Conservation (phyloP, 139 green algal species). For the Chlamydomonas urium region DNA sequence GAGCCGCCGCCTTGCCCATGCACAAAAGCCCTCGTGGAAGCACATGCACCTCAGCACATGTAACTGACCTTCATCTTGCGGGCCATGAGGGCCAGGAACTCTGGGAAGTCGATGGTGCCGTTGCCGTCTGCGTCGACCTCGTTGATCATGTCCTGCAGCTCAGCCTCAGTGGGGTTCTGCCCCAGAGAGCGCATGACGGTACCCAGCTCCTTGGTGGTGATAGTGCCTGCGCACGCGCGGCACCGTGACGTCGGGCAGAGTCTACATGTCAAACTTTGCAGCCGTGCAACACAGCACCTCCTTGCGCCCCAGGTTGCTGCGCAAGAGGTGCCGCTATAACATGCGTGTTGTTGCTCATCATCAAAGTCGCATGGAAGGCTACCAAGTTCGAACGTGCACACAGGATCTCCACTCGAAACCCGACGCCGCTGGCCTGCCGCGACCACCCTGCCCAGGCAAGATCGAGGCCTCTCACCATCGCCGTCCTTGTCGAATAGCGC, state of each 20-base stretch:
- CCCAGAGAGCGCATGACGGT: slow-evolving; percentile 98
- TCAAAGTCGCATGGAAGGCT: too few species aligned
- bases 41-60: neutral
- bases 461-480: slow-evolving; percentile 55
- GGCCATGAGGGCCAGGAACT: slow-evolving; percentile 98
- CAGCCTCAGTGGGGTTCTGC: slow-evolving; percentile 98
- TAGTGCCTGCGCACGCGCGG: slow-evolving; percentile 61
- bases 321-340: neutral
- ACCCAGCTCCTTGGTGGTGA: slow-evolving; percentile 97
- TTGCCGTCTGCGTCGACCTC: slow-evolving; percentile 98
- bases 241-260: neutral
- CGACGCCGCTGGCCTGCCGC: neutral
- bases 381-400: too few species aligned
- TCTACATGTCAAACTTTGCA: neutral
- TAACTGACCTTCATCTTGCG: slow-evolving; percentile 94
- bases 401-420: too few species aligned
- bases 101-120: slow-evolving; percentile 98
- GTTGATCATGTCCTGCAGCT: slow-evolving; percentile 99
- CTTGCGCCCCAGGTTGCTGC: neutral
- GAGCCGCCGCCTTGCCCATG: neutral
- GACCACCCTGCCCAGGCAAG: neutral
- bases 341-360: neutral
- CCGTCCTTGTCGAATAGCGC: slow-evolving; percentile 93
- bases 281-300: neutral
- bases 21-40: neutral